Percentiles rank a stretch among this genome's conserved stretches.
phyloP scores from a whole-genome alignment of 495 filamentous ascomycete species.

The Penicillium cinerascens region DNA sequence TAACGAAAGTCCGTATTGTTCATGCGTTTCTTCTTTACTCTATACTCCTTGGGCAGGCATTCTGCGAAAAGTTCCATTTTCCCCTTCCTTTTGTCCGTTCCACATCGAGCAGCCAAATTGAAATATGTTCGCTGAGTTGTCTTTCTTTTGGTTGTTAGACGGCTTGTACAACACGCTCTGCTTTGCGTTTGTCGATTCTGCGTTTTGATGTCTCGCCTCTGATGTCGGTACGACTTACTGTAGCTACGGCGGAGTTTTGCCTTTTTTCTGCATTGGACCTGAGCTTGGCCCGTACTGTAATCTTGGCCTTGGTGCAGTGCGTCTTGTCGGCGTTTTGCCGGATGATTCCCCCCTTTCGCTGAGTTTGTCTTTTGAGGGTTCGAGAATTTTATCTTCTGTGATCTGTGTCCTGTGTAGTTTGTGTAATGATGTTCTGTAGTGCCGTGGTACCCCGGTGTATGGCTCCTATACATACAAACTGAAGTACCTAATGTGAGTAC shows the following conservation, averaged over 20 bases:
- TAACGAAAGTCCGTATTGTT: conserved; percentile 38
- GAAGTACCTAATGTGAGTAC: too few relatives aligned
- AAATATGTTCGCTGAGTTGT: conserved; percentile 37
- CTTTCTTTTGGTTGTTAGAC: conserved; percentile 23
- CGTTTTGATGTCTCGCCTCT: conserved; percentile 14
- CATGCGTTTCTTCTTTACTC: conserved; percentile 35
- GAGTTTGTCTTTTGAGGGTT: conserved; percentile 5
- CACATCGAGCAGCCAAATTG: conserved; percentile 43
- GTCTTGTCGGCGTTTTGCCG: conserved; percentile 19
- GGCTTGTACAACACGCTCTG: conserved; percentile 28
- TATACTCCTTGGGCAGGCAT: conserved; percentile 48
- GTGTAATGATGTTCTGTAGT: too few relatives aligned
- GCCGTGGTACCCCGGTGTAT: too few relatives aligned
- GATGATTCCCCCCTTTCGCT: conserved; percentile 36
- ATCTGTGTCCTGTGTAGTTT: too few relatives aligned
- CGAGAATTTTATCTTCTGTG: not conserved
- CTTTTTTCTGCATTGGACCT: conserved; percentile 4
- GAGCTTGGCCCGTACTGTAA: conserved; percentile 4
- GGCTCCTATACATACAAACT: too few relatives aligned
- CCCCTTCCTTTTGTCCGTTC: conserved; percentile 35
- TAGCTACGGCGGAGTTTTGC: not conserved
- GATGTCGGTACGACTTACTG: conserved; percentile 6
- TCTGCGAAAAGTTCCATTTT: conserved; percentile 48
- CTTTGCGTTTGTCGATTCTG: conserved; percentile 19
- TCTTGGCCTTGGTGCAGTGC: conserved; percentile 1